A percentile compares a stretch with the other conserved stretches of the same genome.
phyloP scores from a whole-genome alignment of 352 stramenopile species.

The Phytopythium helicoides region DNA sequence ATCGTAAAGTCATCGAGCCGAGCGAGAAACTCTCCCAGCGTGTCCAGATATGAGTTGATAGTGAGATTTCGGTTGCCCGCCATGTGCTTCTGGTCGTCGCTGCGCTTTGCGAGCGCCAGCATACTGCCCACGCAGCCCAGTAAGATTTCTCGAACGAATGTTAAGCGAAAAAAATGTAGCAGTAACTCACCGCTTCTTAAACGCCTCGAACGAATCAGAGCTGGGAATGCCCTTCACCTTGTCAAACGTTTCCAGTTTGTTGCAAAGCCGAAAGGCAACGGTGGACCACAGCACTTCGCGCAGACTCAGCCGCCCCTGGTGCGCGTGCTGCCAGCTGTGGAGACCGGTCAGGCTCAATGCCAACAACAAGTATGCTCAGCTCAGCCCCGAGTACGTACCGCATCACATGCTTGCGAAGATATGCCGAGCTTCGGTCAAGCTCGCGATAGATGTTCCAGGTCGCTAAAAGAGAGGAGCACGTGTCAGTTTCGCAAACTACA shows the following conservation, averaged over 20 bases:
- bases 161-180: not conserved
- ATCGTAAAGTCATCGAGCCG: conserved; percentile 62
- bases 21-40: conserved; percentile 64
- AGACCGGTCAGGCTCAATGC: not conserved
- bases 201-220: conserved; percentile 58
- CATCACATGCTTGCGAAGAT: conserved; percentile 76
- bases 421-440: conserved; percentile 77
- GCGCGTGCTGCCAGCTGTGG: conserved; percentile 56
- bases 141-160: conserved; percentile 5
- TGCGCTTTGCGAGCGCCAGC: conserved; percentile 51
- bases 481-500: conserved; percentile 4
- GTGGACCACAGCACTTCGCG: conserved; percentile 82
- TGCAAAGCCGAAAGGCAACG: conserved; percentile 77
- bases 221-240: conserved; percentile 73
- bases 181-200: conserved; percentile 60
- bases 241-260: conserved; percentile 82
- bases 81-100: conserved; percentile 40
- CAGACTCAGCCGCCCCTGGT: conserved; percentile 66
- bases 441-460: conserved; percentile 86
- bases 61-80: conserved; percentile 62
- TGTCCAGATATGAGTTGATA: conserved; percentile 52
- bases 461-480: conserved; percentile 25
- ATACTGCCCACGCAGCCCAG: conserved; percentile 20
- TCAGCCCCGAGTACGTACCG: conserved; percentile 17
- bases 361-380: not conserved